phyloP scores from a whole-genome alignment of 805 yeast species.

The Candida piceae region DNA sequence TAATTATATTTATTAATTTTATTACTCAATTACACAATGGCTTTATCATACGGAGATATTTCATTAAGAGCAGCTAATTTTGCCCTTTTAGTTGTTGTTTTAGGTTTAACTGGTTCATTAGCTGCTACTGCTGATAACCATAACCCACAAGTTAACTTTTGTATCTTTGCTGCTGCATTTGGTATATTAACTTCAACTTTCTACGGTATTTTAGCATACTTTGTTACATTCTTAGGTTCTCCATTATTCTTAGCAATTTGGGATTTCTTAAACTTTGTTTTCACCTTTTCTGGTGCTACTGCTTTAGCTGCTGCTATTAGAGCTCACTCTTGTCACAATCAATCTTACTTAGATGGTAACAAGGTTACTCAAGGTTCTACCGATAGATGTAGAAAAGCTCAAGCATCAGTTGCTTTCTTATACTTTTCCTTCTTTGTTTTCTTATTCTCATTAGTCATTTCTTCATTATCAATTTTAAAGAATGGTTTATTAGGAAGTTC shows the following conservation, averaged over 20 bases:
- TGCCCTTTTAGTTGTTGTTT: slow-evolving; percentile 66
- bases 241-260: slow-evolving; percentile 69
- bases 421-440: slow-evolving; percentile 79
- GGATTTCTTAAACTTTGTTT: slow-evolving; percentile 85
- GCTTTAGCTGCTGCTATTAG: slow-evolving; percentile 90
- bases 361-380: slow-evolving; percentile 66
- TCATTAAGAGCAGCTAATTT: slow-evolving; percentile 72
- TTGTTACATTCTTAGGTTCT: slow-evolving; percentile 78
- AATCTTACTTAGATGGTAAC: slow-evolving; percentile 58
- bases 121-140: slow-evolving; percentile 53
- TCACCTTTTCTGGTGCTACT: slow-evolving; percentile 91
- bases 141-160: slow-evolving; percentile 83
- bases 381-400: slow-evolving; percentile 93
- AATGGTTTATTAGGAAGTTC: slow-evolving; percentile 53
- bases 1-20: no score
- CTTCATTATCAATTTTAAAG: slow-evolving; percentile 45
- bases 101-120: slow-evolving; percentile 89
- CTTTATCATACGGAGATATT: slow-evolving; percentile 68
- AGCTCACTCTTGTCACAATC: slow-evolving; percentile 79
- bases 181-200: slow-evolving; percentile 76
- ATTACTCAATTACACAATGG: slow-evolving; percentile 12
- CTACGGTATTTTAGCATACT: slow-evolving; percentile 74
- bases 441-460: slow-evolving; percentile 54
- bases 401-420: slow-evolving; percentile 75
- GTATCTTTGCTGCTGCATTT: slow-evolving; percentile 82